These are phyloP conservation scores for Sclerospora graminicola DNA, from an alignment of 352 stramenopile genomes.

Conservation along the genomic window DNA sequence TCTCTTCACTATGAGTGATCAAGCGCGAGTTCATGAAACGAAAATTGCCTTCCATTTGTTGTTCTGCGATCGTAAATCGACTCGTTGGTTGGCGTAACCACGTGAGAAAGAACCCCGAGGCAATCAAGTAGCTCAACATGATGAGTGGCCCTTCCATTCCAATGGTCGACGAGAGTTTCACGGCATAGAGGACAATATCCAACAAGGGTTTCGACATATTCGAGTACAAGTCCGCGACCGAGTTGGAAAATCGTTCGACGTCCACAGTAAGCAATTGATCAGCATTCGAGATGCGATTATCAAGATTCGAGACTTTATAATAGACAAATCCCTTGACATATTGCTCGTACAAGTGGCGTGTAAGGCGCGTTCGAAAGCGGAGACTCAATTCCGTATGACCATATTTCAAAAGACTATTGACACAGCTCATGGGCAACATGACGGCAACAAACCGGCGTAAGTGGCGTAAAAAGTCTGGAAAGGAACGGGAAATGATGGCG, in stretches of 20 bases:
- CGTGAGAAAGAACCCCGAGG: constrained; percentile 59
- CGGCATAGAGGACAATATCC: constrained; percentile 71
- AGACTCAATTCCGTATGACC: constrained; percentile 71
- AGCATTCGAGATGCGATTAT: constrained; percentile 81
- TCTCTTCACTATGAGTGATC: constrained; percentile 84
- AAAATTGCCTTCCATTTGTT: constrained; percentile 78
- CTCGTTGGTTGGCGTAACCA: constrained; percentile 63
- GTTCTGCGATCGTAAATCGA: constrained; percentile 72
- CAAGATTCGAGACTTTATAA: constrained; percentile 87
- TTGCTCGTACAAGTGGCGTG: constrained; percentile 66
- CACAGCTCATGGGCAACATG: constrained; percentile 69
- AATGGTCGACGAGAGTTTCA: constrained; percentile 59
- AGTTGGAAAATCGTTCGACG: constrained; percentile 77
- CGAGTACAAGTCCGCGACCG: constrained; percentile 79
- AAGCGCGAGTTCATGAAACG: constrained; percentile 84
- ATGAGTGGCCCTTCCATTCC: constrained; percentile 58
- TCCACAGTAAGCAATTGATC: constrained; percentile 84
- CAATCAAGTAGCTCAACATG: constrained; percentile 60
- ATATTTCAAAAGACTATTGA: constrained; percentile 79
- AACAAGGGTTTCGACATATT: constrained; percentile 83
- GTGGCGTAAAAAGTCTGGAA: constrained; percentile 47
- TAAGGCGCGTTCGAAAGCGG: constrained; percentile 76
- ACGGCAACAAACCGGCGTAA: constrained; percentile 64
- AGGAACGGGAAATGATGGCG: constrained; percentile 68
- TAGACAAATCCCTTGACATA: constrained; percentile 86